Base-by-base conservation (phyloP, 78 protist genomes). In the Chrysochromulina parva region DNA sequence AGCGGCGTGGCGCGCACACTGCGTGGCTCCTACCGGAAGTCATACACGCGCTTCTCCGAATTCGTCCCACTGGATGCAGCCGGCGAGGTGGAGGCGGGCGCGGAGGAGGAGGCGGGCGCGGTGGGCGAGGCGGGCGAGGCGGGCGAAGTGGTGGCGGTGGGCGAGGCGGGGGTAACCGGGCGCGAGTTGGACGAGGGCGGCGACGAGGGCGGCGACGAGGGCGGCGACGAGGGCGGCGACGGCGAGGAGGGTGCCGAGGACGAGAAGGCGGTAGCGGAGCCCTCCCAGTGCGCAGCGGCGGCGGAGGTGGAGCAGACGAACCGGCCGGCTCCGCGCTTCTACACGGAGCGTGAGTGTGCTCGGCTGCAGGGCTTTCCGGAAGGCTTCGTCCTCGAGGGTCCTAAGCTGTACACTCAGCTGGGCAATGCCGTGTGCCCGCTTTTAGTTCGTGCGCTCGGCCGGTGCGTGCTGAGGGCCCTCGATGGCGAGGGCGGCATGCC, bases 391-490 rank as follows among this genome's bases (percentile, higher is more conserved):
- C 57, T 82, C 48, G 19, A 7, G 28, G 53, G 53, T 0, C 0
- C 1, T 6, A 7, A 17, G 53, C 20, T 2, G 85, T 57, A 82
- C 88, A 7, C 9, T 19, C 88, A 57, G 67, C 3, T 82, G 1
- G 88, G 88, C 38, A 82, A 82, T 69, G 88, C 88, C 6, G 88
- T 82, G 16, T 82, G 88, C 67, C 88, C 88, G 0, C 88, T 22
- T 19, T 13, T 82, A 14, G 67, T 82, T 58, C 62, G 7, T 13
- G 13, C 62, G 62, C 62, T 7, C 62, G 24, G 62, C 62, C 62
- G 7, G 24, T 58, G 62, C 7, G 62, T 58, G 62, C 13, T 58
- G 62, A 14, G 62, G 24, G 62, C 62, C 13, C 62, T 58, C 62
- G 62, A 58, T 13, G 13, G 7, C 62, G 62, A 7, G 62, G 24